Base-by-base conservation (phyloP, 2,329 filamentous ascomycete genomes). In the Mycosphaerelloides madeirae region DNA sequence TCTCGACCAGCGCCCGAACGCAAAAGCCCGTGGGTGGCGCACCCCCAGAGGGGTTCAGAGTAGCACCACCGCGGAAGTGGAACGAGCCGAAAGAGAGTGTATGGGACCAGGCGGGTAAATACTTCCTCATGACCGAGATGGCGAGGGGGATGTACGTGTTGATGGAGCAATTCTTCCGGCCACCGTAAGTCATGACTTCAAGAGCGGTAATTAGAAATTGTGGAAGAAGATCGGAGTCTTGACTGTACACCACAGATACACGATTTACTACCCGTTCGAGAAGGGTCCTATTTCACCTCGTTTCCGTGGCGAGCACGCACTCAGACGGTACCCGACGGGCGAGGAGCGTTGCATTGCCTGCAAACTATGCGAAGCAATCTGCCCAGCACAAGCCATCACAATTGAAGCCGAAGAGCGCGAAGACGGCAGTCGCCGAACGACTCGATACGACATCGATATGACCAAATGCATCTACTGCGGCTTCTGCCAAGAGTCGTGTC, bases 381-480 rank as follows among this genome's bases (percentile, higher is more conserved):
- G 93, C 79, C 93, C 93, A 32, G 93, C 93, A 45, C 87, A 95
- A 73, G 93, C 93, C 64, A 98, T 98, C 70, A 98, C 93, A 41
- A 98, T 98, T 62, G 93, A 98, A 75, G 93, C 93, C 45, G 93
- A 98, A 71, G 93, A 98, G 77, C 89, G 93, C 66, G 87, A 87
- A 64, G 93, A 98, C 63, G 93, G 93, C 53, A 94, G 87, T 64
- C 83, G 93, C 70, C 83, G 93, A 66, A 98, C 93, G 40, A 96
- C 91, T 48, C 83, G 91, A 67, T 98, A 98, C 74, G 93, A 98
- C 68, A 96, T 98, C 66, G 93, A 98, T 73, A 98, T 98, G 93
- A 97, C 93, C 64, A 98, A 98, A 79, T 98, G 93, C 76, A 98
- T 98, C 72, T 98, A 97, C 81, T 97, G 93, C 69, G 93, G 93